Evolutionary conservation across 2,329 filamentous ascomycete genomes (phyloP), one percentile per base, ranked within the genome.

Genomic region (Knoxdaviesia capensis): DNA sequence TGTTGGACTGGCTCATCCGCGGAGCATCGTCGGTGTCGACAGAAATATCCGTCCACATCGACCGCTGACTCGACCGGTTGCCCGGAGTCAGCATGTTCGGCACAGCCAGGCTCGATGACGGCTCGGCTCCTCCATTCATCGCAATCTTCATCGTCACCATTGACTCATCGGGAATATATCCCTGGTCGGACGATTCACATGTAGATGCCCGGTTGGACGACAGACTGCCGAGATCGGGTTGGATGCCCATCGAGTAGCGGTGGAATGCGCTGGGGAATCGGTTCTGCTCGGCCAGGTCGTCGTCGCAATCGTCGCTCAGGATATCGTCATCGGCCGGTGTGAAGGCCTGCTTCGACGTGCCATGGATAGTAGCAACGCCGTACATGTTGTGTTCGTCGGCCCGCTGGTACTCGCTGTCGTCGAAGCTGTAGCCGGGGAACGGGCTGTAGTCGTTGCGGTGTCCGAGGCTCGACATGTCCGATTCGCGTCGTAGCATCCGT

Each of bases 11-110:
- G 28, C 53, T 50, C 9, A 50, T 47, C 11, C 51, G 53, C n/a
- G n/a, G n/a, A n/a, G n/a, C n/a, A n/a, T 69, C 66, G 20, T 59
- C 61, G 44, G 68, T 74, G 10, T 69, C 68, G 7, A 74, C 57
- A 0, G 71, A 72, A 45, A 69, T 66, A 50, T 76, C 71, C 30
- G 71, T 75, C 71, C 71, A 76, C n/a, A 63, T 59, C 2, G 71
- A 73, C 42, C 68, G 64, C 40, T 71, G 67, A 47, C 71, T 75
- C 20, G 58, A 55, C 34, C 70, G 61, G 45, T 72, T 60, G 45
- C 58, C 54, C 36, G 62, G 54, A 41, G 61, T 52, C 40, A 61
- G 50, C 48, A 62, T 53, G 40, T 61, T 54, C 8, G 69, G 70
- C 9, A 72, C 61, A 41, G 58, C 56, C 6, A 74, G 57, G 43